These are phyloP conservation scores for Dothistroma septosporum DNA, from an alignment of 2,329 filamentous ascomycete genomes.

Conservation along the genomic window DNA sequence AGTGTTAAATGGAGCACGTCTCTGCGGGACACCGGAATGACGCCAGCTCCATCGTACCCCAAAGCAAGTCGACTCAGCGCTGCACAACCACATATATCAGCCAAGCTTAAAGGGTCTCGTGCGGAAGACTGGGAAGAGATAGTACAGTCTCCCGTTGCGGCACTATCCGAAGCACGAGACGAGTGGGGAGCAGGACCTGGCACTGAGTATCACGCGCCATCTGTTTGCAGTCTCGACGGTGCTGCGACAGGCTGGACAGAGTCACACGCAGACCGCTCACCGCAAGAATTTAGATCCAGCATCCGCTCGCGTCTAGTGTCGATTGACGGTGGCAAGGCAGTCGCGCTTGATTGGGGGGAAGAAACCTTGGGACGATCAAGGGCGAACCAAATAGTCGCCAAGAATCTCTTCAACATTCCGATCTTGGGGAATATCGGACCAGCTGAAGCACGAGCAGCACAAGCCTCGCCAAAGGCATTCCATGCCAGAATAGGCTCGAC, in stretches of 20 bases:
- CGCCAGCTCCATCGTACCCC: background rate
- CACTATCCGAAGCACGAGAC: background rate
- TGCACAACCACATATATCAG: background rate
- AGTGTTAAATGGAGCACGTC: background rate
- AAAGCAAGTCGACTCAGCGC: background rate
- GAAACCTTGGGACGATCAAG: background rate
- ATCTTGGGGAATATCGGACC: background rate
- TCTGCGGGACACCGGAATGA: background rate
- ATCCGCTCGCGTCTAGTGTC: background rate
- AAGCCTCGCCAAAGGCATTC: background rate
- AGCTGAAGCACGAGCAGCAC: background rate
- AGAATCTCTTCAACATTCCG: conserved; percentile 1
- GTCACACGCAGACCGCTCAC: background rate
- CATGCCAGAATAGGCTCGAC: background rate
- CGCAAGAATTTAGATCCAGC: background rate
- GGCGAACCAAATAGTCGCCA: background rate
- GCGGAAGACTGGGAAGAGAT: background rate
- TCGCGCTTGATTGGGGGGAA: background rate
- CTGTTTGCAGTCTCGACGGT: background rate
- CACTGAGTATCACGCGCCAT: background rate
- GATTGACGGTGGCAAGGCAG: background rate
- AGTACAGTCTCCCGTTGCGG: background rate
- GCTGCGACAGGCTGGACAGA: background rate
- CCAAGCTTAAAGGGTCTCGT: background rate
- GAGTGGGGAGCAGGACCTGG: background rate